phyloP scores from a whole-genome alignment of 768 basidiomycete genomes.

The Lactarius deliciosus region DNA sequence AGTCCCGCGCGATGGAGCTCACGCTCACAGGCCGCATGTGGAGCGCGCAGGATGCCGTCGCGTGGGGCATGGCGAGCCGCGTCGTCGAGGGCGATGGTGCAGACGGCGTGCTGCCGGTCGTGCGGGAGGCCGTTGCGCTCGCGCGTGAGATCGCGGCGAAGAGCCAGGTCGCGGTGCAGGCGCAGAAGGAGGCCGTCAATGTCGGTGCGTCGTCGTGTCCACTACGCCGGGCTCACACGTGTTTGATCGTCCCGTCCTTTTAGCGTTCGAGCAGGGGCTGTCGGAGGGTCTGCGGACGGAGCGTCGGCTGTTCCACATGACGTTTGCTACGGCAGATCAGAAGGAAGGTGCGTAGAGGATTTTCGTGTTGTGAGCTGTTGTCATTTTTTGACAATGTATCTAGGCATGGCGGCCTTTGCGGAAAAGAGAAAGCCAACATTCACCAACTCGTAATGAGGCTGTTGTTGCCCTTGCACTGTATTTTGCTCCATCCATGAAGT shows the following conservation, averaged over 20 bases:
- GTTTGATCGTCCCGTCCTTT: background rate
- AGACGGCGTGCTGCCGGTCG: conserved; percentile 58
- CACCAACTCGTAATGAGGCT: conserved; percentile 49
- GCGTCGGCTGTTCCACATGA: conserved; percentile 82
- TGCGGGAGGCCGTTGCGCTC: conserved; percentile 82
- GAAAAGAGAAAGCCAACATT: conserved; percentile 91
- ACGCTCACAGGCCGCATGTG: conserved; percentile 85
- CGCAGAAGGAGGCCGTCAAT: conserved; percentile 93
- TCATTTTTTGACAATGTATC: conserved; percentile 25
- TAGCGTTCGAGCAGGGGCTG: conserved; percentile 79
- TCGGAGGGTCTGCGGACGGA: conserved; percentile 85
- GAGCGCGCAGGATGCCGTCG: conserved; percentile 75
- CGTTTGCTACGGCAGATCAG: conserved; percentile 93
- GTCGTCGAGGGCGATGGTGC: conserved; percentile 53
- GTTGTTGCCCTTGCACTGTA: background rate
- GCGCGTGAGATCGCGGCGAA: conserved; percentile 79
- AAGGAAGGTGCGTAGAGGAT: conserved; percentile 72
- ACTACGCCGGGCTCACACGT: background rate
- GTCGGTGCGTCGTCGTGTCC: conserved; percentile 48
- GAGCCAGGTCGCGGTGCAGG: conserved; percentile 78
- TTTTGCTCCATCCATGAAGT: background rate
- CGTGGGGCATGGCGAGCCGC: conserved; percentile 85
- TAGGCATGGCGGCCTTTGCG: conserved; percentile 93
- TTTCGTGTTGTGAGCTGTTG: background rate
- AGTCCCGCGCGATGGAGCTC: conserved; percentile 93